phyloP scores from a whole-genome alignment of 805 yeast genomes.

The Teunomyces funiuensis region DNA sequence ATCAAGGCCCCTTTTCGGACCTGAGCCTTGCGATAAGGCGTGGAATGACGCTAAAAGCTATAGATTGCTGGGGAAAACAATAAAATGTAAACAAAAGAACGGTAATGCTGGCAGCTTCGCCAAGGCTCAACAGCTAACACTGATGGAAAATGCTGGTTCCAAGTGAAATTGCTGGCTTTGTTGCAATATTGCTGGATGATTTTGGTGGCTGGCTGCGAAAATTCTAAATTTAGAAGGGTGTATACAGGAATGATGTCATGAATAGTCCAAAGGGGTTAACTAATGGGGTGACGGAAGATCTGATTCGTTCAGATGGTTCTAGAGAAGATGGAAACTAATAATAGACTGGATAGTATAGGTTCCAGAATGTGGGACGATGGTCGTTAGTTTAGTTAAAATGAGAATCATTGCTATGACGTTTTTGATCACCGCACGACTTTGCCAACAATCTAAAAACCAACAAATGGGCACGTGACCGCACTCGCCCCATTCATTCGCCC shows the following conservation, averaged over 20 bases:
- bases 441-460: too few species aligned
- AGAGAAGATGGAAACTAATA: too few species aligned
- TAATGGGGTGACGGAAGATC: constrained; percentile 1
- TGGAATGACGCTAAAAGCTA: neutral
- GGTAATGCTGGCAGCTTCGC: too few species aligned
- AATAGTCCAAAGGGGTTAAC: constrained; percentile 3
- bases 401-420: too few species aligned
- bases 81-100: neutral
- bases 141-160: neutral
- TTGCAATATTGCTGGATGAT: neutral
- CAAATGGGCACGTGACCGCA: too few species aligned
- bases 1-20: neutral
- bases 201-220: constrained; percentile 4
- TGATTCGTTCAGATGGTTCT: too few species aligned
- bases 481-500: too few species aligned
- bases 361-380: too few species aligned
- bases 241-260: constrained; percentile 1
- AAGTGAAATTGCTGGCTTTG: constrained; percentile 2
- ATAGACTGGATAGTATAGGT: too few species aligned
- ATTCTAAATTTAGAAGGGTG: neutral
- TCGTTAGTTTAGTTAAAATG: too few species aligned
- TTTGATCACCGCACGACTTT: too few species aligned
- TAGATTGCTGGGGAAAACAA: constrained; percentile 1
- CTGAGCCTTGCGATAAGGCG: neutral
- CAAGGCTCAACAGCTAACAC: neutral